Evolutionary conservation across 371 early-diverging fungal species (phyloP).

Genomic region (Homolaphlyctis polyrhiza): DNA sequence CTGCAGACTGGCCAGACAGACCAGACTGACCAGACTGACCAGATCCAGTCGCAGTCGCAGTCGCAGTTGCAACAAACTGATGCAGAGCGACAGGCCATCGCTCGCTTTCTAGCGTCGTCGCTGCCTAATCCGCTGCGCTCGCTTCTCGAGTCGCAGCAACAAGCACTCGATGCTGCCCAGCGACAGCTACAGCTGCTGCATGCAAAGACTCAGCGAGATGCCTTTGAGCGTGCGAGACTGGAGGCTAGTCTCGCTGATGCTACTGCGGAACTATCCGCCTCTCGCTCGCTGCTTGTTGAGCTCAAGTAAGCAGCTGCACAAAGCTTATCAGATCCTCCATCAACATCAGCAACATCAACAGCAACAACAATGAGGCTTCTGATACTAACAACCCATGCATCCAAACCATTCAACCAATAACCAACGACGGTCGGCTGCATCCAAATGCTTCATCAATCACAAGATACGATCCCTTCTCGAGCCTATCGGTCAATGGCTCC

Average conservation of each 20-base stretch:
- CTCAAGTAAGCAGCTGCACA: conserved; percentile 3
- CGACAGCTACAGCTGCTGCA: background rate
- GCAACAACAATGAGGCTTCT: too few species aligned
- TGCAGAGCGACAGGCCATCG: background rate
- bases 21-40: too few species aligned
- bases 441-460: too few species aligned
- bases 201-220: background rate
- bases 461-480: conserved; percentile 4
- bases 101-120: background rate
- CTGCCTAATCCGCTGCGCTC: background rate
- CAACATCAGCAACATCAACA: too few species aligned
- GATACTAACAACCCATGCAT: too few species aligned
- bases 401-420: too few species aligned
- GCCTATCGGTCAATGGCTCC: background rate
- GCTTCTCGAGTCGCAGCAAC: background rate
- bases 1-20: too few species aligned
- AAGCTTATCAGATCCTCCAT: too few species aligned
- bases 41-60: background rate
- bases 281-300: background rate
- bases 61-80: background rate
- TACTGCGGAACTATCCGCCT: background rate
- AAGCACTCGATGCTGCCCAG: background rate
- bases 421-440: too few species aligned
- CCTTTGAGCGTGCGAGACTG: background rate
- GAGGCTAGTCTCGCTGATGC: background rate